phyloP scores from a whole-genome alignment of 352 stramenopile species.

The Saprolegnia parasitica region DNA sequence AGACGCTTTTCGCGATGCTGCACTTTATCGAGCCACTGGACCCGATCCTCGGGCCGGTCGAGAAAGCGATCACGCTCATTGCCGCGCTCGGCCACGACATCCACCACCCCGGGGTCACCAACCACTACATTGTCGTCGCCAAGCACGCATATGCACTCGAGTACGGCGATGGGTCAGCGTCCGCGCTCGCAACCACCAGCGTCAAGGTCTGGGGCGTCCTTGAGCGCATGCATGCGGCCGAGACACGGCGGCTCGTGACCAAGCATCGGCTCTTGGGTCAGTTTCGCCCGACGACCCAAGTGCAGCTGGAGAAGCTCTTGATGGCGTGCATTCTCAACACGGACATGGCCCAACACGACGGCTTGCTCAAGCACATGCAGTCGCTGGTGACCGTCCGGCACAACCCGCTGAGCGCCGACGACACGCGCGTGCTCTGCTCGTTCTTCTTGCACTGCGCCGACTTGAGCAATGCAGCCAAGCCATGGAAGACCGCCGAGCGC shows the following conservation, averaged over 20 bases:
- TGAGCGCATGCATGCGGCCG: slow-evolving; percentile 36
- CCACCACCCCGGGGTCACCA: slow-evolving; percentile 33
- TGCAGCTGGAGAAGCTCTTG: slow-evolving; percentile 31
- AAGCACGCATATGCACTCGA: slow-evolving; percentile 29
- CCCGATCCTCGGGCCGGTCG: slow-evolving; percentile 26
- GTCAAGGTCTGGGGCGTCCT: slow-evolving; percentile 30
- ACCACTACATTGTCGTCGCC: slow-evolving; percentile 31
- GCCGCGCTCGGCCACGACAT: slow-evolving; percentile 36
- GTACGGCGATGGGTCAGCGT: slow-evolving; percentile 27
- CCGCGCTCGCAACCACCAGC: neutral
- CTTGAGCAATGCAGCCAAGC: slow-evolving; percentile 35
- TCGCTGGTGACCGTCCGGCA: neutral
- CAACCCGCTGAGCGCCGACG: slow-evolving; percentile 2
- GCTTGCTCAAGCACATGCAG: slow-evolving; percentile 28
- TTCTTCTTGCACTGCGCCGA: slow-evolving; percentile 39
- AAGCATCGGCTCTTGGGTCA: slow-evolving; percentile 27
- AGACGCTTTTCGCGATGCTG: slow-evolving; percentile 36
- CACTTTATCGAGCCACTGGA: slow-evolving; percentile 22
- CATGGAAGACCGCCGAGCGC: slow-evolving; percentile 30
- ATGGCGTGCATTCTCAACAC: slow-evolving; percentile 34
- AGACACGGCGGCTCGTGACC: slow-evolving; percentile 31
- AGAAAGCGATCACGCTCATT: slow-evolving; percentile 32
- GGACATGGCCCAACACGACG: slow-evolving; percentile 31
- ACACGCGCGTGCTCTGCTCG: slow-evolving; percentile 28
- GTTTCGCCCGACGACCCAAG: slow-evolving; percentile 27